These are phyloP conservation scores for Endothia cerciana DNA, from an alignment of 2,329 filamentous ascomycete genomes.

Conservation along the genomic window DNA sequence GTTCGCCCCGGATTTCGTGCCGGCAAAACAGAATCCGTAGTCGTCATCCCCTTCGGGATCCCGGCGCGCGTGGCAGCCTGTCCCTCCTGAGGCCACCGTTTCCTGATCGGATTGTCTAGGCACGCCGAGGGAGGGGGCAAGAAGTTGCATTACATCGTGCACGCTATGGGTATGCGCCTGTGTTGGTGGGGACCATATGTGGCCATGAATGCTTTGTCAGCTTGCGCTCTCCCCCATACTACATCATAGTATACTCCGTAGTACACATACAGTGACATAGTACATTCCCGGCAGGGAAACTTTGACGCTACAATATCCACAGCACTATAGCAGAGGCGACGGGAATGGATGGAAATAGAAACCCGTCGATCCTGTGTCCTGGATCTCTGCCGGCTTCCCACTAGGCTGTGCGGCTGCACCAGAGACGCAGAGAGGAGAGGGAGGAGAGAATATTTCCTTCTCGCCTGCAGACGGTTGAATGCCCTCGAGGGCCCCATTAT, in stretches of 20 bases:
- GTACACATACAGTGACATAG: too few species aligned
- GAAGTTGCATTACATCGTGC: slow-evolving; percentile 12
- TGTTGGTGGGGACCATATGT: not conserved
- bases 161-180: not conserved
- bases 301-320: slow-evolving; percentile 6
- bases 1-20: not conserved
- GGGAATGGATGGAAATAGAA: slow-evolving; percentile 7
- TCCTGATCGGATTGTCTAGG: not conserved
- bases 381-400: not conserved
- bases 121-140: not conserved
- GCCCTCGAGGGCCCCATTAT: not conserved
- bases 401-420: not conserved
- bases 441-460: not conserved
- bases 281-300: not conserved
- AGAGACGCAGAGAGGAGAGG: not conserved
- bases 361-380: not conserved
- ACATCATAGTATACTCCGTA: too few species aligned
- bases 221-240: not conserved
- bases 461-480: not conserved
- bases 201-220: not conserved
- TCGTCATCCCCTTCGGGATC: not conserved
- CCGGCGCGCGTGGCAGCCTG: slow-evolving; percentile 18
- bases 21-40: not conserved
- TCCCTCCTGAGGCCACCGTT: not conserved
- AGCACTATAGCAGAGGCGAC: not conserved